Evolutionary conservation across 1,284 basidiomycete genomes (phyloP), one percentile per base, ranked within the genome.

Genomic region (Fistulina hepatica): DNA sequence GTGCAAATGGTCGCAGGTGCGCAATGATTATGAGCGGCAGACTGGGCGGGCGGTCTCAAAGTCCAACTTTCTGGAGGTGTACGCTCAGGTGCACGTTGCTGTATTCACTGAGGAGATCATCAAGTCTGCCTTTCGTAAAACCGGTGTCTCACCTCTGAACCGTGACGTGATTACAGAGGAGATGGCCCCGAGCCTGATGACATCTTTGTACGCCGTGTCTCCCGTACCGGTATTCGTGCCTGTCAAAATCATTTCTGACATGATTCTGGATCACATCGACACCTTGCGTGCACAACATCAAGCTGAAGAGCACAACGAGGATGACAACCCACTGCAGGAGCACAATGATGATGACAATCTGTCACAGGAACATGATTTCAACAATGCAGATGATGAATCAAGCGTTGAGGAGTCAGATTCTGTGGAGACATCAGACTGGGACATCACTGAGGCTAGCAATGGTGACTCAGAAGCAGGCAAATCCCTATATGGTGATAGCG

Each of bases 101-200:
- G 50, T 54, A 2, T 47, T 67, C 7, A 61, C 58, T 2, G 21
- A 30, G 9, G 47, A 49, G 4, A 54, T 47, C 23, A 58, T 67
- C 42, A 47, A 45, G 21, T 43, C 54, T 0, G 61, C 61, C 6
- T 68, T 65, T 41, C 21, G 44, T 8, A 58, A 56, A 39, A 67
- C 62, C 1, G 61, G 63, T 1, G 44, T 65, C 5, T 44, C 43
- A 21, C 63, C 59, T 4, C 58, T 58, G 38, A 50, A 65, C 35
- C 57, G 42, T 0, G 16, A 39, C 25, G 51, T 59, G 2, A 48
- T 67, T 4, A 58, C 54, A 0, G 17, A 34, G 0, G 50, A 45
- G 1, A 52, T 67, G 50, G 56, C 56, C 7, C 61, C 59, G 1
- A 64, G 61, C 33, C 26, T 49, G 11, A 51, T 53, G 35, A 57